Evolutionary conservation across 2,329 filamentous ascomycete genomes (phyloP), one percentile per base, ranked within the genome.

Genomic region (Cucurbitaria berberidis): DNA sequence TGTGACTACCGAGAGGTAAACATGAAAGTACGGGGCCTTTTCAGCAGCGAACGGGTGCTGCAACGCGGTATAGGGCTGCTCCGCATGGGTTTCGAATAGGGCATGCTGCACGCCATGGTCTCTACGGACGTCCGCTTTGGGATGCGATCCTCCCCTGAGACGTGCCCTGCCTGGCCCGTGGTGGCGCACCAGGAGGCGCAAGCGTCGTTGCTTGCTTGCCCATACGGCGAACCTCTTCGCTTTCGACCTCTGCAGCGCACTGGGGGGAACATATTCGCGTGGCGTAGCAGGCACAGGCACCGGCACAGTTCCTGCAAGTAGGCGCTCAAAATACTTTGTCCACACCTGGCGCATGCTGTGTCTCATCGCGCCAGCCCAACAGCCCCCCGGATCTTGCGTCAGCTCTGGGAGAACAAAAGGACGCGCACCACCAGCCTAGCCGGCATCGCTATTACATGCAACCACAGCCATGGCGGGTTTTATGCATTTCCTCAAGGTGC

Each of bases 401-500:
- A 45, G 41, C 51, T 13, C 32, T 24, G 24, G 21, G 38, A 41
- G 16, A n/a, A 45, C 48, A 48, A 43, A 30, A 52, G 36, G 44
- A 45, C 38, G 16, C 52, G 41, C 42, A 21, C 29, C 32, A 39
- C 45, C 54, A 41, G 40, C 32, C 34, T 32, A 32, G 44, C 51
- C n/a, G 46, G 29, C 43, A 21, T 36, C 47, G 11, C 39, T 36
- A 35, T 27, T 44, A 52, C 52, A 55, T 48, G 55, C 45, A 52
- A 40, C 45, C 49, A 32, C 52, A 49, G 43, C 53, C 61, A 76
- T 75, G 72, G 57, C 69, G 15, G 68, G 57, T 61, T 69, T 72
- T 49, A 53, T 64, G 6, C 69, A 73, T 49, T 68, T 74, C 48
- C 55, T 76, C 47, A 71, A 73, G 57, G 73, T 74, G 49, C 45